Base-by-base conservation (phyloP, 306 rosid genomes). In the Bauhinia variegata region DNA sequence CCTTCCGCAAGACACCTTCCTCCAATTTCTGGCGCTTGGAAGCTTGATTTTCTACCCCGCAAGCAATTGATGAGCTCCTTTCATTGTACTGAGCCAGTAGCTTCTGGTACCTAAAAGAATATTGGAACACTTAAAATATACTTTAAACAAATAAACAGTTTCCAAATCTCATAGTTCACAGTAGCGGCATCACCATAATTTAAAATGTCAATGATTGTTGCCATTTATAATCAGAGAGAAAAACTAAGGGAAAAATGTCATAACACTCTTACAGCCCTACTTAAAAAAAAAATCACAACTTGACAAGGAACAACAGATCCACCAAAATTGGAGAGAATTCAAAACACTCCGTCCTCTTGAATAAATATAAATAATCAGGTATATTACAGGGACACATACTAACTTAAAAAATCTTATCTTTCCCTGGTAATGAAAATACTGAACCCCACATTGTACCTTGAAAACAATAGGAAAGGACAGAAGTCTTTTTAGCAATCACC, bases 11-110 rank as follows among this genome's bases (percentile, higher is more conserved):
- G 77, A 73, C 85, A 64, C 97, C 99, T 46, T 86, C 85, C 55
- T 95, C 99, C 71, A 95, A 79, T 78, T 88, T 95, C 76, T 90
- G 99, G 60, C 95, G 83, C 86, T 95, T 95, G 57, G 88, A 65
- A 75, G 99, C 87, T 80, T 90, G 97, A 67, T 61, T 80, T 86
- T 88, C 97, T 19, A 73, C 80, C 48, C 81, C 95, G 46, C 80
- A 75, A 79, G 87, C 63, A 38, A 64, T 69, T 67, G 77, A 73
- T 18, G 75, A 57, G 78, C 78, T 75, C 79, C 75, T 73, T 67
- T 86, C 93, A 42, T 70, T 73, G 79, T 79, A 75, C 58, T 82
- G 82, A 68, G 72, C 73, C 30, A 54, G 77, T 55, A 56, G 77
- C 76, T 78, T 85, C 79, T 78, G 90, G 67, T 80, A 85, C 80